Conservation (phyloP, 148 eudicot genomes). For the Camellia japonica region DNA sequence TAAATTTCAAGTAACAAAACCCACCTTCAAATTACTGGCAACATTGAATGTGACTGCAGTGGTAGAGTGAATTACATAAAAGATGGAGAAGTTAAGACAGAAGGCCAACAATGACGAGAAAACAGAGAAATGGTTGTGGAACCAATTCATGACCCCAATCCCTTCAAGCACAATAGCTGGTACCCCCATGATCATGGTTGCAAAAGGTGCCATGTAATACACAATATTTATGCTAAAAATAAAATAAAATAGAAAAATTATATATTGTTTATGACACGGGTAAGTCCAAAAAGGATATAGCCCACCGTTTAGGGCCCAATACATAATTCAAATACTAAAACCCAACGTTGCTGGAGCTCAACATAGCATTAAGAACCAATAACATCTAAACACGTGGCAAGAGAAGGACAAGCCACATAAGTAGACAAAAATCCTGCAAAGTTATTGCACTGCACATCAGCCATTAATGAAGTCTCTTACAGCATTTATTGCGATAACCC, state of each 20-base stretch:
- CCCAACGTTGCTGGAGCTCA: no score
- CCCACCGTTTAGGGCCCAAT: no score
- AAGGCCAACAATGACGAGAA: constrained; percentile 68
- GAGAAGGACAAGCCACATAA: no score
- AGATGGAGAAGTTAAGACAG: constrained; percentile 90
- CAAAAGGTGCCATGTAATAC: constrained; percentile 94
- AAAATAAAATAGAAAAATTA: neutral
- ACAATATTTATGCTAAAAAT: constrained; percentile 78
- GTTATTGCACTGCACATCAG: no score
- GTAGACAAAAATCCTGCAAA: no score
- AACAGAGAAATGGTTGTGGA: constrained; percentile 44
- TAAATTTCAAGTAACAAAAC: neutral
- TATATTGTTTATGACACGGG: no score
- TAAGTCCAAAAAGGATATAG: no score
- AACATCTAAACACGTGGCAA: no score
- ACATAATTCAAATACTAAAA: no score
- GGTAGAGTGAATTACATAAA: constrained; percentile 88
- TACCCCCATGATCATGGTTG: constrained; percentile 71
- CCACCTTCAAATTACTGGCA: constrained; percentile 94
- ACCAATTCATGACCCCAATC: constrained; percentile 68
- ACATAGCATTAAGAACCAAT: no score
- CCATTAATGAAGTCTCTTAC: no score
- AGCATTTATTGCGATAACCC: no score
- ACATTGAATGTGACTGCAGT: constrained; percentile 95
- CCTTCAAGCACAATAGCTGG: constrained; percentile 88